A percentile compares a stretch with the other conserved stretches of the same genome.
Conservation (phyloP, 208 protist species). For the Leishmania mexicana region DNA sequence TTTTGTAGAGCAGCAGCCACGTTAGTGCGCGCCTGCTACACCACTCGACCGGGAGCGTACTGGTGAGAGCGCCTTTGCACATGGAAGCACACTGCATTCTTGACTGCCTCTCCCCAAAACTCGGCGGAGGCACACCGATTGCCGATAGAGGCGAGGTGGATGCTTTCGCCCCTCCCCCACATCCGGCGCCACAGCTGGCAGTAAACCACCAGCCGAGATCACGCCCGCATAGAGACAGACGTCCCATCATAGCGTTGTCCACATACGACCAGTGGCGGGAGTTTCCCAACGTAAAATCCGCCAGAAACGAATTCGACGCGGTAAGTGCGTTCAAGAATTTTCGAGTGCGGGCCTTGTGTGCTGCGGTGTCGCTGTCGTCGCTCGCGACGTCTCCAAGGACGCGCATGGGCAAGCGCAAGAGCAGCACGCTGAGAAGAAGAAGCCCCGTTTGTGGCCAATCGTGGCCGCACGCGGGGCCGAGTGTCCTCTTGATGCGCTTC, state of each 20-base stretch:
- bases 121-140: not conserved
- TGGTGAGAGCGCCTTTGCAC: not conserved
- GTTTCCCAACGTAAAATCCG: not conserved
- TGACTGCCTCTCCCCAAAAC: not conserved
- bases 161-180: not conserved
- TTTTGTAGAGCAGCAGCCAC: not conserved
- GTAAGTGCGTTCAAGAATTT: not conserved
- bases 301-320: not conserved
- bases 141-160: not conserved
- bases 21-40: not conserved
- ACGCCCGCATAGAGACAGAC: not conserved
- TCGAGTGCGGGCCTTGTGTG: not conserved
- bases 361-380: not conserved
- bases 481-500: not conserved
- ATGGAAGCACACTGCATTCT: not conserved
- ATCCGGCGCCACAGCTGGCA: not conserved
- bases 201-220: not conserved
- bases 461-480: not conserved
- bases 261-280: not conserved
- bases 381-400: not conserved
- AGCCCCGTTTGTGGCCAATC: not conserved
- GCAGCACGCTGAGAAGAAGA: not conserved
- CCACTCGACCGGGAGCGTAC: slow-evolving; percentile 2
- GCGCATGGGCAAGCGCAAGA: not conserved
- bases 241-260: not conserved